These are phyloP conservation scores for Conidiobolus incongruus DNA, from an alignment of 371 early-diverging fungal species.

Conservation along the genomic window DNA sequence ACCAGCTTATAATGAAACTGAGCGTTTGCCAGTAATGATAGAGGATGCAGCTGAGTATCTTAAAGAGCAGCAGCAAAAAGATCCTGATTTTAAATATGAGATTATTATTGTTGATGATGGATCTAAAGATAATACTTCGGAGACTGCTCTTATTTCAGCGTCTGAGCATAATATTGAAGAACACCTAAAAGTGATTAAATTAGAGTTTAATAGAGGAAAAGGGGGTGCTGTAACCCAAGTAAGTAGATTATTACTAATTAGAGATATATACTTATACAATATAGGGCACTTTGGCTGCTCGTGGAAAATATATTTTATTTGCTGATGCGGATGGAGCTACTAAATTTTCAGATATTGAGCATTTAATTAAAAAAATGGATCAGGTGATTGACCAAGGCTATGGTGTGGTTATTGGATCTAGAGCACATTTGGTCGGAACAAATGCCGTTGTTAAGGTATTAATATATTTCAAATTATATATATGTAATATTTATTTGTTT, in stretches of 20 bases:
- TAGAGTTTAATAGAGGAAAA: slow-evolving; percentile 76
- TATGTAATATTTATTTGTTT: no score
- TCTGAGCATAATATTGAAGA: slow-evolving; percentile 14
- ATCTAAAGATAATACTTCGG: slow-evolving; percentile 46
- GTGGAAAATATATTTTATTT: slow-evolving; percentile 64
- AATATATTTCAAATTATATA: no score
- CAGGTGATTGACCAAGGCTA: slow-evolving; percentile 16
- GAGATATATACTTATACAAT: neutral
- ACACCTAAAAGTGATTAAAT: slow-evolving; percentile 46
- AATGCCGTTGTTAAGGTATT: slow-evolving; percentile 91
- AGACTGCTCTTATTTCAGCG: slow-evolving; percentile 41
- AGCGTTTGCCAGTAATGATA: slow-evolving; percentile 64
- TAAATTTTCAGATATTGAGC: slow-evolving; percentile 53
- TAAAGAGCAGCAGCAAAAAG: slow-evolving; percentile 10
- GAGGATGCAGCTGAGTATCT: slow-evolving; percentile 49
- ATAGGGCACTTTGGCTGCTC: slow-evolving; percentile 58
- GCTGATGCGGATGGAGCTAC: slow-evolving; percentile 95
- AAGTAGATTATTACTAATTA: neutral
- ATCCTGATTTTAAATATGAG: slow-evolving; percentile 36
- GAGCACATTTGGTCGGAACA: slow-evolving; percentile 69
- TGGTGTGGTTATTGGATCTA: slow-evolving; percentile 66
- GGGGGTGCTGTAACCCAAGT: slow-evolving; percentile 88
- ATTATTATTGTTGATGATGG: slow-evolving; percentile 85
- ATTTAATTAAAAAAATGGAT: slow-evolving; percentile 21
- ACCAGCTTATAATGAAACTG: slow-evolving; percentile 80